Evolutionary conservation across 1,284 basidiomycete genomes (phyloP), one percentile per base, ranked within the genome.

Genomic region (Ustilago bromivora): DNA sequence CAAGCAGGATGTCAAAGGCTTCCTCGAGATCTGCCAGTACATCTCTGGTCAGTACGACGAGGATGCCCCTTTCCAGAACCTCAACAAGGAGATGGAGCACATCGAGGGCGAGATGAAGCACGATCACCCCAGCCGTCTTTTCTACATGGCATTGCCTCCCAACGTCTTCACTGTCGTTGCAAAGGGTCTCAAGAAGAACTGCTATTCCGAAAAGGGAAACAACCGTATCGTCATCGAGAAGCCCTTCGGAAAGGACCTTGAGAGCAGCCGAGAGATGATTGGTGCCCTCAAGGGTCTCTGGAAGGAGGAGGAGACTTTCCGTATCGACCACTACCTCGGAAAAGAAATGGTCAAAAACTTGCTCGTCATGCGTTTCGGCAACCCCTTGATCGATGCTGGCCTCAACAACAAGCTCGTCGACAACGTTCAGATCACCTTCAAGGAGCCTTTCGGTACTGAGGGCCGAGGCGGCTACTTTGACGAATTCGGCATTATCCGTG

Each of bases 401-500:
- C 78, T 87, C 59, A 86, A 86, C 81, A 82, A 82, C 61, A 75
- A 82, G 62, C 75, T 84, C n/a, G 85, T 87, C 34, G 84, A 84
- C 64, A 84, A 85, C 41, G 83, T 87, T 15, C 81, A 85, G 67
- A 86, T 87, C 76, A 86, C 86, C 40, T 85, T 87, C 78, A 87
- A 86, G 77, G 86, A 87, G 76, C 82, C 82, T 2, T 87, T 87
- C 62, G 86, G 86, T 36, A 87, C 86, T 46, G 86, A 87, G 64
- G 86, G 86, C 19, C 82, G 86, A 46, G 86, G 85, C 40, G 86
- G 86, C 53, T 87, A 87, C 82, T 87, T 87, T 81, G 86, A 87
- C 75, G 85, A 87, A 57, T 87, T 87, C 59, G 86, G 86, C 35
- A 87, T 87, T 69, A 85, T 87, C 54, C 80, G 86, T 38, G 86